A percentile compares a stretch with the other conserved stretches of the same genome.
Evolutionary conservation across 2,329 filamentous ascomycete genomes (phyloP).

Genomic region (Fusarium brevicatenulatum): DNA sequence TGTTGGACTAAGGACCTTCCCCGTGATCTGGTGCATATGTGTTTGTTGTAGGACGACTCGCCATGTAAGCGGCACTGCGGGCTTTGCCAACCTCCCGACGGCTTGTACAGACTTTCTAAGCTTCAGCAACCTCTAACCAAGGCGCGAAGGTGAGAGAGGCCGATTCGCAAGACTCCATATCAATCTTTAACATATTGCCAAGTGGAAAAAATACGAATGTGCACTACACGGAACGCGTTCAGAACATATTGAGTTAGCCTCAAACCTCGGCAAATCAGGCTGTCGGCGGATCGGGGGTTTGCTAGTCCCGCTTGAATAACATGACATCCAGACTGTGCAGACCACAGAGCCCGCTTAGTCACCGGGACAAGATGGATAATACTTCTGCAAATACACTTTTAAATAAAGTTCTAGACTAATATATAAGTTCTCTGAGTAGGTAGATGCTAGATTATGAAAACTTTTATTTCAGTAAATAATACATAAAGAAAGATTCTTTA

Average conservation of each 20-base stretch:
- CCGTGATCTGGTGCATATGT: no score
- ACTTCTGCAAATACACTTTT: accelerated
- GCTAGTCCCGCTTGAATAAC: neutral
- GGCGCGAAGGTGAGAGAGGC: neutral
- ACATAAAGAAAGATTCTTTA: accelerated
- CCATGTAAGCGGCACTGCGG: neutral
- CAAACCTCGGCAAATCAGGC: neutral
- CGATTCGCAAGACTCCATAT: neutral
- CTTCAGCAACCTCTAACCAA: accelerated
- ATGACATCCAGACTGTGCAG: neutral
- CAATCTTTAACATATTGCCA: neutral
- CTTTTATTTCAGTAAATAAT: accelerated
- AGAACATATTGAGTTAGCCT: neutral
- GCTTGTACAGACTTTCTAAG: neutral
- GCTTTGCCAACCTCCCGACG: neutral
- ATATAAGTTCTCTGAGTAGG: neutral
- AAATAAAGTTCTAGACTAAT: neutral
- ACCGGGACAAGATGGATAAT: neutral
- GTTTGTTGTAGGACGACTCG: no score
- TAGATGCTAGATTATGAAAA: neutral
- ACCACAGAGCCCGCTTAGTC: neutral
- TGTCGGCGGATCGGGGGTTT: neutral
- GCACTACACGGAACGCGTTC: accelerated
- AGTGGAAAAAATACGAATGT: accelerated
- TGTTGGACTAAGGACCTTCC: no score